Percentiles rank a stretch among this genome's conserved stretches.
Conservation (phyloP, 257 asterid species). For the Lithospermum erythrorhizon region DNA sequence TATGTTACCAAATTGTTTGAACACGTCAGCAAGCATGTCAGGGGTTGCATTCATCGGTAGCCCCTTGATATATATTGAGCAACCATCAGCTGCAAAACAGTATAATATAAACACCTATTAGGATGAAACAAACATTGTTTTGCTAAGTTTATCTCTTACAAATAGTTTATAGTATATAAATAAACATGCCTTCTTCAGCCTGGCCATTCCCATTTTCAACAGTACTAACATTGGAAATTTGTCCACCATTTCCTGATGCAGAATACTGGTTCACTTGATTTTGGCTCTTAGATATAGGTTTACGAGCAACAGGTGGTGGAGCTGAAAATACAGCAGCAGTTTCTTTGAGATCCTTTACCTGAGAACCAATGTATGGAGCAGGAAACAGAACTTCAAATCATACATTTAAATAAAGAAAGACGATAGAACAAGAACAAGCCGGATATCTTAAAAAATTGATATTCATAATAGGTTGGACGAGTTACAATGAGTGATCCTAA, state of each 20-base stretch:
- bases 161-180: not conserved
- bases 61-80: conserved; percentile 73
- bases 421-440: not conserved
- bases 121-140: not conserved
- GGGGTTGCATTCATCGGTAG: conserved; percentile 72
- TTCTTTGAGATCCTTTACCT: conserved; percentile 81
- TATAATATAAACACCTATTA: not conserved
- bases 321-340: conserved; percentile 46
- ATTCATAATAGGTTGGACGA: not conserved
- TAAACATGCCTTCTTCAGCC: conserved; percentile 62
- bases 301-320: conserved; percentile 37
- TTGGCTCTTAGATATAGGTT: conserved; percentile 32
- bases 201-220: conserved; percentile 50
- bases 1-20: conserved; percentile 72
- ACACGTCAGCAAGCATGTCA: conserved; percentile 53
- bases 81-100: conserved; percentile 62
- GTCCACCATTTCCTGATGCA: conserved; percentile 31
- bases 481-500: not conserved
- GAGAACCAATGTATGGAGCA: not conserved
- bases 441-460: no score
- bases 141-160: not conserved
- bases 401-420: not conserved
- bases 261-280: conserved; percentile 39
- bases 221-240: conserved; percentile 31
- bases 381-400: not conserved